Base-by-base conservation (phyloP, 2,329 filamentous ascomycete genomes). In the Exophiala lecanii-corni region DNA sequence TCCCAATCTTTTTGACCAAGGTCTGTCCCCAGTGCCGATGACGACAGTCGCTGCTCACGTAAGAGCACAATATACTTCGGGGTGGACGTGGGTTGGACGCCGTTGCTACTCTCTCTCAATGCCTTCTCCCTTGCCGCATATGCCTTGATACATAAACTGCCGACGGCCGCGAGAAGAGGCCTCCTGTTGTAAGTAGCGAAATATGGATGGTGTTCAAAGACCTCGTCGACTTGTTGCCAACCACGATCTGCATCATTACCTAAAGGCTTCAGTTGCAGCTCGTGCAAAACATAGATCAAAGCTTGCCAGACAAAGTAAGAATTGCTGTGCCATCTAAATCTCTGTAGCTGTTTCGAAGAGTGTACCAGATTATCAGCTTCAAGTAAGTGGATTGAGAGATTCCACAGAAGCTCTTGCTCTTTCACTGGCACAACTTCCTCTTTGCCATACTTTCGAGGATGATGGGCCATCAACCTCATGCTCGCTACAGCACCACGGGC, bases 281-380 rank as follows among this genome's bases (percentile, higher is more conserved):
- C 66, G 42, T 60, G 65, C 23, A 76, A 57, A 34, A 76, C 62
- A 52, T 72, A 70, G n/a, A 75, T 68, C 33, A 73, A 65, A 7
- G 71, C 65, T 40, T 75, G 72, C 72, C 72, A 76, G 15, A 68
- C 66, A 55, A 74, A 76, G 28, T 72, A 65, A 19, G 64, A 59
- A 18, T 71, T 62, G 39, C 67, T 59, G 51, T 73, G 68, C 70
- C 71, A 74, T 18, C 60, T 53, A 45, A 66, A 73, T n/a, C 62
- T 59, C 25, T 63, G 60, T 39, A 69, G 58, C 16, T 59, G 59
- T 19, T 60, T 57, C 20, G 64, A 68, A 2, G 59, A 62, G 35
- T 68, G 64, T 0, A 59, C 58, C 15, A 70, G 51, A 33, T 64
- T 69, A 42, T 69, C 63, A 25, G 64, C 61, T 32, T 67, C 59